Conservation (phyloP, 768 basidiomycete species). For the Suillus placidus region DNA sequence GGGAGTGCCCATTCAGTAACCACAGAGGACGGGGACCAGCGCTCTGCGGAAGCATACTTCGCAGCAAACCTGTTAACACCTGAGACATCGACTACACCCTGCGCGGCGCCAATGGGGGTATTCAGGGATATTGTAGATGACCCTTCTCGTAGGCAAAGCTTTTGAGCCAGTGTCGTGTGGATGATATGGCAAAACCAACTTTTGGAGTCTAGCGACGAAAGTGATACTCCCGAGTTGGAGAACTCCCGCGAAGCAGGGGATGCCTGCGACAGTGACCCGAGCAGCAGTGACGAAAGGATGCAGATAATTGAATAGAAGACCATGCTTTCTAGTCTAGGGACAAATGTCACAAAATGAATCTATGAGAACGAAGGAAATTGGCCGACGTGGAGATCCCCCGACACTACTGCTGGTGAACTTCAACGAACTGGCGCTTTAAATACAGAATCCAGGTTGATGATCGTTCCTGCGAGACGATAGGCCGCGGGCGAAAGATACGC, state of each 20-base stretch:
- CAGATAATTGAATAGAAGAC: slow-evolving; percentile 36
- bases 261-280: slow-evolving; percentile 34
- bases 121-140: slow-evolving; percentile 30
- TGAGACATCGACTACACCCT: slow-evolving; percentile 49
- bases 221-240: slow-evolving; percentile 24
- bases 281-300: slow-evolving; percentile 31
- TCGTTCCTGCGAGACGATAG: slow-evolving; percentile 20
- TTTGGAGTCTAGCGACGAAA: slow-evolving; percentile 36
- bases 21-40: slow-evolving; percentile 62
- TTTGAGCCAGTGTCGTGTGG: slow-evolving; percentile 34
- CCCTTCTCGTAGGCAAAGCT: slow-evolving; percentile 45
- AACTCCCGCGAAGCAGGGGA: slow-evolving; percentile 26
- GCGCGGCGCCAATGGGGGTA: slow-evolving; percentile 61
- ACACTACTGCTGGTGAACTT: slow-evolving; percentile 6
- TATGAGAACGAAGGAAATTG: background rate
- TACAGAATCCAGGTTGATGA: slow-evolving; percentile 10
- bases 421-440: slow-evolving; percentile 5
- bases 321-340: slow-evolving; percentile 30
- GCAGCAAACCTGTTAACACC: slow-evolving; percentile 63
- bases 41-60: slow-evolving; percentile 63
- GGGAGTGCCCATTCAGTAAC: slow-evolving; percentile 62
- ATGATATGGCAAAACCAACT: slow-evolving; percentile 49
- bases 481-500: background rate
- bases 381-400: slow-evolving; percentile 4
- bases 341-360: slow-evolving; percentile 10